phyloP scores from a whole-genome alignment of 441 rosid genomes.

The Populus hybrid region DNA sequence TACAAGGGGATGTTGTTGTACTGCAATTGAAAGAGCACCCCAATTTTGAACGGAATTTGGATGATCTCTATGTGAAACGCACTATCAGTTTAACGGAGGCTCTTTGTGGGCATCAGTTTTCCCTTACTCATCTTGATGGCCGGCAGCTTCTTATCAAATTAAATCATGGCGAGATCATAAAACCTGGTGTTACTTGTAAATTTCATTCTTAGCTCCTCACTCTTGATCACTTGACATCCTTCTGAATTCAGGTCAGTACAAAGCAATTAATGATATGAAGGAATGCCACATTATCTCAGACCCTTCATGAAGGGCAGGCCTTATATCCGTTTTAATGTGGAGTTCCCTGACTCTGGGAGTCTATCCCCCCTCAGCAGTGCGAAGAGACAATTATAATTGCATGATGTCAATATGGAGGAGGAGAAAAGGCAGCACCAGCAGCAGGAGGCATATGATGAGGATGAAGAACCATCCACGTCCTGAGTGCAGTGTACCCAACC shows the following conservation, averaged over 20 bases:
- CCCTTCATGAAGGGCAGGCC: slow-evolving; percentile 81
- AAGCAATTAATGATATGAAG: slow-evolving; percentile 67
- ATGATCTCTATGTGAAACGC: slow-evolving; percentile 64
- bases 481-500: slow-evolving; percentile 82
- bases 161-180: slow-evolving; percentile 62
- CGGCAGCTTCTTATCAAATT: slow-evolving; percentile 71
- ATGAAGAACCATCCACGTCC: slow-evolving; percentile 46
- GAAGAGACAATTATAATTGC: slow-evolving; percentile 58
- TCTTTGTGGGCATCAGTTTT: slow-evolving; percentile 67
- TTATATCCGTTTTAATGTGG: slow-evolving; percentile 68
- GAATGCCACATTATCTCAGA: slow-evolving; percentile 64
- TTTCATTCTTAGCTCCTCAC: not conserved
- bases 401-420: slow-evolving; percentile 64
- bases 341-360: slow-evolving; percentile 51
- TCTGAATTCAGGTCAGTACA: slow-evolving; percentile 48
- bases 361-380: slow-evolving; percentile 50
- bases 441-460: slow-evolving; percentile 66
- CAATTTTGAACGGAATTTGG: slow-evolving; percentile 58
- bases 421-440: slow-evolving; percentile 56
- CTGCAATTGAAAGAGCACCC: slow-evolving; percentile 79
- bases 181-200: slow-evolving; percentile 45
- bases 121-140: slow-evolving; percentile 60
- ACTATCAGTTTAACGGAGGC: slow-evolving; percentile 58
- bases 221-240: not conserved
- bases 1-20: slow-evolving; percentile 80